Conservation (phyloP, 2,329 filamentous ascomycete genomes). For the Allantophomopsis cytisporea region DNA sequence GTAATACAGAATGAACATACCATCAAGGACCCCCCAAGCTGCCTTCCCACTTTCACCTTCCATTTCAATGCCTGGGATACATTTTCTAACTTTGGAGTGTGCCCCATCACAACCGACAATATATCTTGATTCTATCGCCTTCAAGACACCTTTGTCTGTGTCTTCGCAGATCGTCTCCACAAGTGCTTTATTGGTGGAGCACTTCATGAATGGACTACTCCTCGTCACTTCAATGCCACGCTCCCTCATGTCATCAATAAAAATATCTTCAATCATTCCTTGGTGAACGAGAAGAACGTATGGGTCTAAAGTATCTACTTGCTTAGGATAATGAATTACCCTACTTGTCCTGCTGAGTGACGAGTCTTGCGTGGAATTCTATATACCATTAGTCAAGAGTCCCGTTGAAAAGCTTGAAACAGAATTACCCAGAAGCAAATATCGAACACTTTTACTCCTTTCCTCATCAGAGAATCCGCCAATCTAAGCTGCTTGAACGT, state of each 20-base stretch:
- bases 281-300: slow-evolving; percentile 36
- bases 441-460: slow-evolving; percentile 44
- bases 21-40: slow-evolving; percentile 44
- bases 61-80: slow-evolving; percentile 39
- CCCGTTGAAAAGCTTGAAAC: slow-evolving; percentile 32
- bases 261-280: slow-evolving; percentile 30
- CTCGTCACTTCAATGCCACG: slow-evolving; percentile 31
- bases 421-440: slow-evolving; percentile 43
- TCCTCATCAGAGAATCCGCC: slow-evolving; percentile 35
- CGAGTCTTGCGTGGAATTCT: slow-evolving; percentile 8
- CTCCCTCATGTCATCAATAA: slow-evolving; percentile 37
- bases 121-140: slow-evolving; percentile 42
- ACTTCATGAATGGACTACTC: slow-evolving; percentile 25
- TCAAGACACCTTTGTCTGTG: slow-evolving; percentile 35
- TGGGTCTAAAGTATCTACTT: slow-evolving; percentile 14
- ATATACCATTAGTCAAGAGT: slow-evolving; percentile 37
- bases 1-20: slow-evolving; percentile 24
- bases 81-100: slow-evolving; percentile 34
- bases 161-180: slow-evolving; percentile 34
- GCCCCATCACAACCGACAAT: slow-evolving; percentile 48
- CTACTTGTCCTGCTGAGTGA: slow-evolving; percentile 9
- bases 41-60: slow-evolving; percentile 41
- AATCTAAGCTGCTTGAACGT: slow-evolving; percentile 48
- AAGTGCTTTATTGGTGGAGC: slow-evolving; percentile 8
- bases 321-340: slow-evolving; percentile 22